Evolutionary conservation across 2,329 filamentous ascomycete species (phyloP).

Genomic region (Blastomyces percursus): DNA sequence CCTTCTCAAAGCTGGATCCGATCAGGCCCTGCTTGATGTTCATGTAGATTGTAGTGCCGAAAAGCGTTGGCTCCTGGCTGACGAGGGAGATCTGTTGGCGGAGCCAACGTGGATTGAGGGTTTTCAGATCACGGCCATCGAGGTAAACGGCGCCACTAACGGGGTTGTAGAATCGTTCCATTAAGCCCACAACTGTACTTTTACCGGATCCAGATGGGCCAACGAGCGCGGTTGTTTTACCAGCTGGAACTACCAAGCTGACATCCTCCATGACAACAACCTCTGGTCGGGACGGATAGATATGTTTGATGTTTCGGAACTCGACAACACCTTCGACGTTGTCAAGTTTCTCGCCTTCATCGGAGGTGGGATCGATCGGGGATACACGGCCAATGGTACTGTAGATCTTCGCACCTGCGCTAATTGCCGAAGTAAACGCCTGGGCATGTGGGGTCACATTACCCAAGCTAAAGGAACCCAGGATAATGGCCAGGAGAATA

Average conservation of each 20-base stretch:
- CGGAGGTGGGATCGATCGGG: conserved; percentile 65
- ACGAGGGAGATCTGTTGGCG: conserved; percentile 87
- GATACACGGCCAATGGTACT: conserved; percentile 83
- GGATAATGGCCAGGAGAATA: conserved; percentile 82
- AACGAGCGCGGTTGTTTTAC: conserved; percentile 86
- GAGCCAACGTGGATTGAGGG: conserved; percentile 78
- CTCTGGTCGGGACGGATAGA: conserved; percentile 87
- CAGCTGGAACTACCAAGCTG: conserved; percentile 66
- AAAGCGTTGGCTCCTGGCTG: conserved; percentile 84
- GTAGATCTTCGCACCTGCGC: conserved; percentile 84
- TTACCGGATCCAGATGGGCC: conserved; percentile 92
- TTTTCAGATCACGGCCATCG: conserved; percentile 71
- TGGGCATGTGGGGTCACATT: conserved; percentile 78
- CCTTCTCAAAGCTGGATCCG: conserved; percentile 64
- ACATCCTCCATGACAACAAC: conserved; percentile 81
- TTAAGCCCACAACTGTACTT: conserved; percentile 82
- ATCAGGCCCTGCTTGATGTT: conserved; percentile 90
- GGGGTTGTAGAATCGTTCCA: conserved; percentile 90
- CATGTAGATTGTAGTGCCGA: conserved; percentile 75
- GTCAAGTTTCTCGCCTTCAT: conserved; percentile 61
- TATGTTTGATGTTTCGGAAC: conserved; percentile 73
- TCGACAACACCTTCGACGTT: conserved; percentile 66
- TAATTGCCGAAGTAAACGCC: conserved; percentile 71
- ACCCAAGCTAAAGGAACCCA: conserved; percentile 82
- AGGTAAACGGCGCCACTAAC: conserved; percentile 67